phyloP scores from a whole-genome alignment of 768 basidiomycete genomes.

The Hydnum rufescens region DNA sequence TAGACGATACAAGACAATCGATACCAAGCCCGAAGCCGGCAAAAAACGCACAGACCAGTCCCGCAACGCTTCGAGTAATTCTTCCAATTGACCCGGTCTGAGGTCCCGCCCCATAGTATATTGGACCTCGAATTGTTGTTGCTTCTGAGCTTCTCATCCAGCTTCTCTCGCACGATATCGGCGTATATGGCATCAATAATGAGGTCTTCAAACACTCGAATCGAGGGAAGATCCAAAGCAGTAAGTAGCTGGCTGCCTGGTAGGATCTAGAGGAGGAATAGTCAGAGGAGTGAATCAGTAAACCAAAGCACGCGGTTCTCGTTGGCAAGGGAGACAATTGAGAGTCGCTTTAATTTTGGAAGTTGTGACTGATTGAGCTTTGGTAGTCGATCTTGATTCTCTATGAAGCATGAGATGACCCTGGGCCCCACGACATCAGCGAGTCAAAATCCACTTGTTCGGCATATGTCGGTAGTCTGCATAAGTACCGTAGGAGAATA shows the following conservation, averaged over 20 bases:
- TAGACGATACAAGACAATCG: conserved; percentile 6
- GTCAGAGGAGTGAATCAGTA: conserved; percentile 2
- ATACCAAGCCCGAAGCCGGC: neutral
- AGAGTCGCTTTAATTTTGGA: conserved; percentile 80
- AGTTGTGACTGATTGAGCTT: conserved; percentile 50
- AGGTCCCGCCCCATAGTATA: conserved; percentile 86
- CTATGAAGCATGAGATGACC: neutral
- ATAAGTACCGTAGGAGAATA: conserved; percentile 84
- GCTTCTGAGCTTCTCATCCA: conserved; percentile 90
- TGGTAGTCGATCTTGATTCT: conserved; percentile 25
- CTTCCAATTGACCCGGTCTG: conserved; percentile 48
- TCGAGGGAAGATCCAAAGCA: conserved; percentile 50
- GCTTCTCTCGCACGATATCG: conserved; percentile 70
- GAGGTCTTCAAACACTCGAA: conserved; percentile 85
- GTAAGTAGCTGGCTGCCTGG: conserved; percentile 56
- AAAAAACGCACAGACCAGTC: conserved; percentile 31
- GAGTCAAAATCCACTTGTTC: neutral
- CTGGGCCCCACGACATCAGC: neutral
- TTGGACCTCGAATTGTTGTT: conserved; percentile 76
- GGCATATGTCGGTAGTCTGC: conserved; percentile 56
- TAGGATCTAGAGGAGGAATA: conserved; percentile 37
- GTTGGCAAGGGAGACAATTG: conserved; percentile 67
- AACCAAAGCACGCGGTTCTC: conserved; percentile 41
- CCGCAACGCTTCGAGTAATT: conserved; percentile 37
- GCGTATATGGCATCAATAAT: conserved; percentile 95